Evolutionary conservation across 768 basidiomycete genomes (phyloP).

Genomic region (Dentipellis sp.): DNA sequence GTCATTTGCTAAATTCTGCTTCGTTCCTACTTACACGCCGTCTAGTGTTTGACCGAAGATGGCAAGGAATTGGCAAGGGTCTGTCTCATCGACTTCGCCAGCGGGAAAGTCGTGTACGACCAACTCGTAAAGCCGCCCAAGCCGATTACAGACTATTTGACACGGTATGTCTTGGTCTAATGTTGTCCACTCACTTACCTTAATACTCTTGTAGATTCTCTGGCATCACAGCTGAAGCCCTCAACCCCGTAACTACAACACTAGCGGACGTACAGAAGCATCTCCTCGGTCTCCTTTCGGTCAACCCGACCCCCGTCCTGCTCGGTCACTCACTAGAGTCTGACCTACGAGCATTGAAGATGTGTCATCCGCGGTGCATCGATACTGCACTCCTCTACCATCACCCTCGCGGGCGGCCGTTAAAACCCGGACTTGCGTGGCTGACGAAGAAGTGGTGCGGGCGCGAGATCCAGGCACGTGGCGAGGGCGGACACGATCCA

Average conservation of each 20-base stretch:
- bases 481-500: slow-evolving; percentile 86
- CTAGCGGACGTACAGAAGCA: slow-evolving; percentile 70
- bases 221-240: slow-evolving; percentile 75
- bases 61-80: slow-evolving; percentile 86
- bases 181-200: not conserved
- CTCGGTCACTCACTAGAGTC: slow-evolving; percentile 95
- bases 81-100: slow-evolving; percentile 70
- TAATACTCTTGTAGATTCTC: slow-evolving; percentile 60
- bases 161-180: slow-evolving; percentile 43
- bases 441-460: slow-evolving; percentile 90
- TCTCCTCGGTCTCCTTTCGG: slow-evolving; percentile 52
- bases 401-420: slow-evolving; percentile 87
- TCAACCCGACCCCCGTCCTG: slow-evolving; percentile 62
- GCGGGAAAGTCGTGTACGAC: slow-evolving; percentile 73
- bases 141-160: slow-evolving; percentile 87
- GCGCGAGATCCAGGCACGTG: slow-evolving; percentile 78
- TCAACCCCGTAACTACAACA: slow-evolving; percentile 66
- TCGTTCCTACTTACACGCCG: not conserved
- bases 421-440: slow-evolving; percentile 96
- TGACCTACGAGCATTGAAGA: slow-evolving; percentile 81
- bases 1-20: slow-evolving; percentile 13
- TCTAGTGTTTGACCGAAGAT: slow-evolving; percentile 78
- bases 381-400: slow-evolving; percentile 88
- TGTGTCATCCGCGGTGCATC: slow-evolving; percentile 80
- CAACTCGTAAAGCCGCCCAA: slow-evolving; percentile 82